These are phyloP conservation scores for Xylaria sp. DNA, from an alignment of 2,329 filamentous ascomycete species.

Conservation along the genomic window DNA sequence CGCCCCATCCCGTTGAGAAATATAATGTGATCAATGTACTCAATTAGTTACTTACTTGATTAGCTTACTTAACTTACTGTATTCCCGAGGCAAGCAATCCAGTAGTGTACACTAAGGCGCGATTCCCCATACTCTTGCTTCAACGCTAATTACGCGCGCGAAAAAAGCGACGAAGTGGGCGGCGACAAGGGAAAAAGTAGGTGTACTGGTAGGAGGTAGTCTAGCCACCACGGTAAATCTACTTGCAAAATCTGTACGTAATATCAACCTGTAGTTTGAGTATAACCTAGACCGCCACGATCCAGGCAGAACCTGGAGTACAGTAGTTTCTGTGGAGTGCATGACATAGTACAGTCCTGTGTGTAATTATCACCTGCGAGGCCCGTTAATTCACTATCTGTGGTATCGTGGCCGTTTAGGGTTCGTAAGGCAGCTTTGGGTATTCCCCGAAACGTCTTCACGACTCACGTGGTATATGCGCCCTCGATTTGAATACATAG, in stretches of 20 bases:
- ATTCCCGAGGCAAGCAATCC: constrained; percentile 4
- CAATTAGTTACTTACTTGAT: background rate
- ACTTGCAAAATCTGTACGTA: constrained; percentile 33
- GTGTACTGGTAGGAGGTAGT: background rate
- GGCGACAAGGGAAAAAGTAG: constrained; percentile 13
- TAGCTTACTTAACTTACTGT: constrained; percentile 26
- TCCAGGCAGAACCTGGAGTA: constrained; percentile 28
- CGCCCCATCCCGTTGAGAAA: background rate
- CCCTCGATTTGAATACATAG: background rate
- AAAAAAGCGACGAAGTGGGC: constrained; percentile 14
- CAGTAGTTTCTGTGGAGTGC: constrained; percentile 31
- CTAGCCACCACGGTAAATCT: background rate
- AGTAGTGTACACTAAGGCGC: constrained; percentile 16
- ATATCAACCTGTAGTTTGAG: constrained; percentile 24
- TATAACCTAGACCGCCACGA: constrained; percentile 19
- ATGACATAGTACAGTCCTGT: constrained; percentile 14
- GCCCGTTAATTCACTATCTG: background rate
- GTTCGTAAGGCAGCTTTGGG: background rate
- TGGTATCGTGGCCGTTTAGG: background rate
- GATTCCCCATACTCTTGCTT: constrained; percentile 18
- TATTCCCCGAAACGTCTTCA: constrained; percentile 8
- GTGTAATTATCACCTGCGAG: constrained; percentile 16
- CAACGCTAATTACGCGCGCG: constrained; percentile 23
- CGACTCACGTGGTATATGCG: background rate
- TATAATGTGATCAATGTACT: background rate